Evolutionary conservation across 164 flowering plant genomes (phyloP).

Genomic region (Akebia trifoliata): DNA sequence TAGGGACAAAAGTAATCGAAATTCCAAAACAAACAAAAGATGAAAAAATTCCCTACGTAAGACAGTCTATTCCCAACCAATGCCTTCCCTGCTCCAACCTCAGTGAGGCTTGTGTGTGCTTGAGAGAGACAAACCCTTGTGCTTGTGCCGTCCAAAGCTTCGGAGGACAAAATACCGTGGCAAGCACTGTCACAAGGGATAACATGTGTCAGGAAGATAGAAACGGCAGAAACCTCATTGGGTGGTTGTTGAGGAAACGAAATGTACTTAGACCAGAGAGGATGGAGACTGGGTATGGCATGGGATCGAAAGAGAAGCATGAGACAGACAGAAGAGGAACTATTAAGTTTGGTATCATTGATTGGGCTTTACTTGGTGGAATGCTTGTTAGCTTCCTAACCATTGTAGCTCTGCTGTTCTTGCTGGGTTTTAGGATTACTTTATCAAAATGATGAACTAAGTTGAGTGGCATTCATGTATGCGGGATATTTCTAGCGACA

Average conservation of each 20-base stretch:
- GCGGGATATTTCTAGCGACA: too few species aligned
- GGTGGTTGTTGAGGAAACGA: conserved; percentile 53
- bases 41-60: conserved; percentile 13
- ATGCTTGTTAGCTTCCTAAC: conserved; percentile 46
- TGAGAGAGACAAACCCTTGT: conserved; percentile 39
- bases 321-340: background rate
- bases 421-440: conserved; percentile 6
- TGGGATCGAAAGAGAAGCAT: conserved; percentile 16
- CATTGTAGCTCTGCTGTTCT: conserved; percentile 33
- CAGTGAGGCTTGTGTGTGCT: conserved; percentile 19
- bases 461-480: too few species aligned
- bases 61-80: conserved; percentile 9
- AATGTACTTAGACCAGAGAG: conserved; percentile 22
- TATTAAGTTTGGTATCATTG: conserved; percentile 34
- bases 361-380: conserved; percentile 57
- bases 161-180: conserved; percentile 19
- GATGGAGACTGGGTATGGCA: conserved; percentile 12
- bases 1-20: conserved; percentile 74
- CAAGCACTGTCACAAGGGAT: conserved; percentile 9
- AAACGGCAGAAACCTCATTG: conserved; percentile 24
- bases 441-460: conserved; percentile 2
- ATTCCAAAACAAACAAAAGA: conserved; percentile 22
- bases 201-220: conserved; percentile 17
- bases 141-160: conserved; percentile 39
- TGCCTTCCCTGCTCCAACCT: conserved; percentile 9